Evolutionary conservation across 306 rosid genomes (phyloP).

Genomic region (Medicago ruthenica): DNA sequence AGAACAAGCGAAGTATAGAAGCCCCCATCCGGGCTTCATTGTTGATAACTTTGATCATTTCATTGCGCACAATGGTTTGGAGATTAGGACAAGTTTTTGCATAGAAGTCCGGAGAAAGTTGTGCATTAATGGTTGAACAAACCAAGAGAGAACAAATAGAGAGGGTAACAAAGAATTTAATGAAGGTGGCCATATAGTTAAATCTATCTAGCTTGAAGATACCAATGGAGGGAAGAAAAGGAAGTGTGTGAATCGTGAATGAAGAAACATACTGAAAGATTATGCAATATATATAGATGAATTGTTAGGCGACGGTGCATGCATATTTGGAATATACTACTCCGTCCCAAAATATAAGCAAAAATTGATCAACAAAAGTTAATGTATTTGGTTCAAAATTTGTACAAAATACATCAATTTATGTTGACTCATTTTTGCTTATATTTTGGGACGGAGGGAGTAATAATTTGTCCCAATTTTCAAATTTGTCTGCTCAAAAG

Average conservation of each 20-base stretch:
- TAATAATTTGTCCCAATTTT: neutral
- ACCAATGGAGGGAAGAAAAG: neutral
- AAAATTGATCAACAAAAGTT: too few relatives aligned
- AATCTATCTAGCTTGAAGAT: neutral
- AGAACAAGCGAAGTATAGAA: conserved; percentile 52
- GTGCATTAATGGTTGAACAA: conserved; percentile 51
- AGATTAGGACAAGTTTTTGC: conserved; percentile 60
- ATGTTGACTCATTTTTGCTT: too few relatives aligned
- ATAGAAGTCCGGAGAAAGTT: conserved; percentile 67
- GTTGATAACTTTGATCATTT: conserved; percentile 48
- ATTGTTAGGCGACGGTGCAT: neutral
- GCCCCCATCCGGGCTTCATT: conserved; percentile 52
- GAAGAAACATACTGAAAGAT: conserved; percentile 25
- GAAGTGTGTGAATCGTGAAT: neutral
- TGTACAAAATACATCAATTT: too few relatives aligned
- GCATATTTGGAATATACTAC: neutral
- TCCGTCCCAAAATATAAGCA: too few relatives aligned
- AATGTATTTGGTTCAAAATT: too few relatives aligned
- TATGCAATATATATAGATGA: conserved; percentile 1
- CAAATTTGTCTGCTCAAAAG: conserved; percentile 42
- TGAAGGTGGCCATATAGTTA: conserved; percentile 41
- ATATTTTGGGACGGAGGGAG: too few relatives aligned
- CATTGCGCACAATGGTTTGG: conserved; percentile 51
- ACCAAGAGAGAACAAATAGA: conserved; percentile 44
- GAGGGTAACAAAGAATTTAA: conserved; percentile 34